Evolutionary conservation across 2,329 filamentous ascomycete genomes (phyloP).

Genomic region (Colletotrichum sansevieriae): DNA sequence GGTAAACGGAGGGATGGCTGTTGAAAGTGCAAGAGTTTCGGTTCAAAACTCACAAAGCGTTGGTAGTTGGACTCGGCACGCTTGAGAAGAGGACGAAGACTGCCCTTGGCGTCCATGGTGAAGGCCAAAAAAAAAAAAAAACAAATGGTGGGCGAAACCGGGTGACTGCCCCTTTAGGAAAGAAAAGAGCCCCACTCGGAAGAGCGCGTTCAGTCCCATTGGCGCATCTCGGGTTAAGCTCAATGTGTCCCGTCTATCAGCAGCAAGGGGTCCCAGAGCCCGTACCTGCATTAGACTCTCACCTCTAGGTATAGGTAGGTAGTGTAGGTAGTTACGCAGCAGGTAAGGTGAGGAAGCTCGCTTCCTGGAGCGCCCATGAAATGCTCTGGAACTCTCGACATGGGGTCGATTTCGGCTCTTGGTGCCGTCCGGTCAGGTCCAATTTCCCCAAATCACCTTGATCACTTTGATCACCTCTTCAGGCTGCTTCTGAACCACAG

Average conservation of each 20-base stretch:
- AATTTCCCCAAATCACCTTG: constrained; percentile 4
- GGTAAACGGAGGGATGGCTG: constrained; percentile 26
- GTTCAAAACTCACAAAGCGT: constrained; percentile 16
- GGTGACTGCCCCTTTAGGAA: constrained; percentile 17
- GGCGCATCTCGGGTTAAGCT: constrained; percentile 26
- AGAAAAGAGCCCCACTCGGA: background rate
- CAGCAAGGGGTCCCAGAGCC: constrained; percentile 12
- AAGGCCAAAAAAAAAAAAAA: constrained; percentile 23
- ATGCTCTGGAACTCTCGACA: background rate
- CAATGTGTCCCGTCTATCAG: constrained; percentile 20
- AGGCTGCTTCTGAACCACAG: background rate
- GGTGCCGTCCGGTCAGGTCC: constrained; percentile 2
- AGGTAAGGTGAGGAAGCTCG: background rate
- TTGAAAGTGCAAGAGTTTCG: background rate
- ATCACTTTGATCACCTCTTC: too few species aligned
- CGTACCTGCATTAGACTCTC: constrained; percentile 35
- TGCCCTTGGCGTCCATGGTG: background rate
- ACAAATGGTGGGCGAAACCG: constrained; percentile 13
- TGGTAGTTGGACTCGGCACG: background rate
- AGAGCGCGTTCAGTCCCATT: constrained; percentile 5
- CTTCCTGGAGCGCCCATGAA: background rate
- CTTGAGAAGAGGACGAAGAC: constrained; percentile 1
- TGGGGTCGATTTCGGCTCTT: background rate
- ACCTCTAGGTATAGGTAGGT: background rate
- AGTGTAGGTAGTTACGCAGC: background rate